Conservation (phyloP, 768 basidiomycete genomes). For the Suillus plorans region DNA sequence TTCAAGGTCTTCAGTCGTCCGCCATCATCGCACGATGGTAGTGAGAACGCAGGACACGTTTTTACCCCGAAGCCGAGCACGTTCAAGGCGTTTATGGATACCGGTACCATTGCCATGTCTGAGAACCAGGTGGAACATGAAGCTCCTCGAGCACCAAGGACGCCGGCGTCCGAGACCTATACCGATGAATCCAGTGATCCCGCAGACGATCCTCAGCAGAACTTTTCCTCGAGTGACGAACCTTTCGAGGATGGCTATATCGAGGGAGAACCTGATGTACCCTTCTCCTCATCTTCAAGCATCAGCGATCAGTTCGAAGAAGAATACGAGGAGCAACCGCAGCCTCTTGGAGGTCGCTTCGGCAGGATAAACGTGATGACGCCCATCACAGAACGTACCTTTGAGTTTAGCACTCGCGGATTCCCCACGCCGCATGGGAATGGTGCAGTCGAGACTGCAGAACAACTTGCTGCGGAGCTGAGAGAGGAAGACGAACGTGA, state of each 20-base stretch:
- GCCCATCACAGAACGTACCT: conserved; percentile 93
- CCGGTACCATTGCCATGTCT: conserved; percentile 13
- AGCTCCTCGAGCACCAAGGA: conserved; percentile 17
- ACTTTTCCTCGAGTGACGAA: conserved; percentile 35
- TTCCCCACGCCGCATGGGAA: conserved; percentile 37
- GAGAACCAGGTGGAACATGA: conserved; percentile 12
- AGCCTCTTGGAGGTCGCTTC: conserved; percentile 71
- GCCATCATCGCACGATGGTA: conserved; percentile 41
- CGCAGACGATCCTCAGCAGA: conserved; percentile 17
- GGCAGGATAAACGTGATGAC: conserved; percentile 93
- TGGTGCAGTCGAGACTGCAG: conserved; percentile 49
- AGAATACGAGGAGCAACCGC: conserved; percentile 29
- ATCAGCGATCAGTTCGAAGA: conserved; percentile 20
- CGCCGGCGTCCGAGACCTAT: conserved; percentile 18
- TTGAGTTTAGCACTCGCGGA: conserved; percentile 71
- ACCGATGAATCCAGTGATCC: conserved; percentile 35
- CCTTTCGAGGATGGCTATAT: conserved; percentile 31
- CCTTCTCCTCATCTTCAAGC: conserved; percentile 26
- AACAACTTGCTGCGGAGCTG: conserved; percentile 48
- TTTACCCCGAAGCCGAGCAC: conserved; percentile 47
- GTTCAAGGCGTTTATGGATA: conserved; percentile 41
- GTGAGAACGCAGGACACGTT: conserved; percentile 35
- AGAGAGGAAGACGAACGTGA: conserved; percentile 12
- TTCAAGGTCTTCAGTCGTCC: conserved; percentile 72
- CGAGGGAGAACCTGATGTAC: conserved; percentile 26